Evolutionary conservation across 106 monocot species (phyloP).

Genomic region (Posidonia australis): DNA sequence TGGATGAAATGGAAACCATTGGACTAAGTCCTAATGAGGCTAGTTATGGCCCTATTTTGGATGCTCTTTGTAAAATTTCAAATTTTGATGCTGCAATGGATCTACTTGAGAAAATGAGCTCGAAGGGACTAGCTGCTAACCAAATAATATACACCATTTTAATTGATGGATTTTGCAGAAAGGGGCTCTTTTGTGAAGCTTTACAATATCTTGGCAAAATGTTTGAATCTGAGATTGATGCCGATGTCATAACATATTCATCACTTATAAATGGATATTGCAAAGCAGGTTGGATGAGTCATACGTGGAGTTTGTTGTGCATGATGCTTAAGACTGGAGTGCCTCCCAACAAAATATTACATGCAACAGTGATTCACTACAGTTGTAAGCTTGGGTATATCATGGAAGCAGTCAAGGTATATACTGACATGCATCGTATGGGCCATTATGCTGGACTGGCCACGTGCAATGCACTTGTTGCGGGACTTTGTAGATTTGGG

Average conservation of each 20-base stretch:
- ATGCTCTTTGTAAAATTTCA: conserved; percentile 47
- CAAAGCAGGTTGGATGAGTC: conserved; percentile 24
- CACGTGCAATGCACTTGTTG: conserved; percentile 39
- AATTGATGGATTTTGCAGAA: conserved; percentile 54
- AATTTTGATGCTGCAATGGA: conserved; percentile 31
- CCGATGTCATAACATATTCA: conserved; percentile 71
- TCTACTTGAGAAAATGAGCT: conserved; percentile 37
- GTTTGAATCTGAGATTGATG: conserved; percentile 33
- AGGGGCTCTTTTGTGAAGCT: conserved; percentile 33
- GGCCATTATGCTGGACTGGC: conserved; percentile 22
- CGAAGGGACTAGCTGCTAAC: conserved; percentile 29
- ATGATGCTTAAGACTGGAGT: conserved; percentile 46
- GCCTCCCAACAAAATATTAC: conserved; percentile 38
- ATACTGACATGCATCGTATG: conserved; percentile 25
- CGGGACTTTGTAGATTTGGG: conserved; percentile 37
- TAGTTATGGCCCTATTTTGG: conserved; percentile 48
- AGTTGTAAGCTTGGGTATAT: conserved; percentile 35
- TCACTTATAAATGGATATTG: conserved; percentile 47
- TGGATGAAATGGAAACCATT: conserved; percentile 40
- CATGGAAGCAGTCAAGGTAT: conserved; percentile 42
- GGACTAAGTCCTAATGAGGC: conserved; percentile 30
- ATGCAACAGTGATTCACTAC: conserved; percentile 38
- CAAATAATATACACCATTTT: conserved; percentile 43
- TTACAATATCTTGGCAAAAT: conserved; percentile 28
- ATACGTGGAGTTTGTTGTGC: conserved; percentile 33